Conservation (phyloP, 176 grass and related monocot genomes). For the Chrysopogon serrulatus region DNA sequence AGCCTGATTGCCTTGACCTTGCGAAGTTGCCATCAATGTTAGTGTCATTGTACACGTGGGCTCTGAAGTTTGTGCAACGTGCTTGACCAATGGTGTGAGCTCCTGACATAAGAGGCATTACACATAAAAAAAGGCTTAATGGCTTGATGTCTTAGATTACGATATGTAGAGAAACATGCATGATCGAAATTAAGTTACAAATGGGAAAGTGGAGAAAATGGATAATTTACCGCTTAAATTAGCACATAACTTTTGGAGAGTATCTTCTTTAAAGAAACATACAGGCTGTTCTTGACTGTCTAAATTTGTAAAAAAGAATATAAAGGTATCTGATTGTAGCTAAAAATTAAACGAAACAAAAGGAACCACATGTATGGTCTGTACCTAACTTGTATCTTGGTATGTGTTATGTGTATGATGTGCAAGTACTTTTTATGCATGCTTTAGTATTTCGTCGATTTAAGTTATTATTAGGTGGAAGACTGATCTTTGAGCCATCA, state of each 20-base stretch:
- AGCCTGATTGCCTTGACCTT: background rate
- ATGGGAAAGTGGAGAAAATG: background rate
- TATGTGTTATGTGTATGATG: background rate
- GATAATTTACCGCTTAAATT: background rate
- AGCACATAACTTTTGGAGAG: background rate
- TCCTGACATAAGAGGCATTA: background rate
- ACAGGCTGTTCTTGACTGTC: background rate
- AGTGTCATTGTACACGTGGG: constrained; percentile 16
- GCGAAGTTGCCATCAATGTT: constrained; percentile 48
- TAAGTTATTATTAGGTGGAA: background rate
- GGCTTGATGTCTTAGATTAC: background rate
- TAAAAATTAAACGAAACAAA: background rate
- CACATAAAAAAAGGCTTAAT: background rate
- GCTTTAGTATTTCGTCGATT: background rate
- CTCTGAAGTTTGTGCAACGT: background rate
- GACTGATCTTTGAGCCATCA: background rate
- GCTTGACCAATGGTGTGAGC: background rate
- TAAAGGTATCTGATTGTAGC: background rate
- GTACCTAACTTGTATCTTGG: background rate
- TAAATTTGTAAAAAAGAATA: background rate
- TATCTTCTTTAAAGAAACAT: background rate
- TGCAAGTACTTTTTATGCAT: background rate
- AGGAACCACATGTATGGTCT: background rate
- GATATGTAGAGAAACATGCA: background rate
- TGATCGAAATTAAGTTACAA: background rate